phyloP scores from a whole-genome alignment of 2,329 filamentous ascomycete species.

The Neofusicoccum cordaticola region DNA sequence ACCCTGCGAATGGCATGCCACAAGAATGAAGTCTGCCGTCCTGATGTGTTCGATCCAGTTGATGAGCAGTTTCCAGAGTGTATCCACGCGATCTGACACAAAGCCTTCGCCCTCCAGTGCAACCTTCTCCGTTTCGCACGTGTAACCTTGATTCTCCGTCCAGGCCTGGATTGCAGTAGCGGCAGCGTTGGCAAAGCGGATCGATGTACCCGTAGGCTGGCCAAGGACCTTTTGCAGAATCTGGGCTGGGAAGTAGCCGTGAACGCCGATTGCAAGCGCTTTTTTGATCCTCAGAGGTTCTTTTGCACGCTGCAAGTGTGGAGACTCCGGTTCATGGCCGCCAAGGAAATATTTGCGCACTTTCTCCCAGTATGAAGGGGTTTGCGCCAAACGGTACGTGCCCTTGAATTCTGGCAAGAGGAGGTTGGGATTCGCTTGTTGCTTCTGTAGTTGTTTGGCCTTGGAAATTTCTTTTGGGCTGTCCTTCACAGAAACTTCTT shows the following conservation, averaged over 20 bases:
- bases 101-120: constrained; percentile 93
- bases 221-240: constrained; percentile 88
- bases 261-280: constrained; percentile 88
- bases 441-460: constrained; percentile 24
- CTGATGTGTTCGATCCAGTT: constrained; percentile 94
- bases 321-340: constrained; percentile 52
- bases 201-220: constrained; percentile 90
- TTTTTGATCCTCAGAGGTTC: constrained; percentile 73
- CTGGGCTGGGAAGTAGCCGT: constrained; percentile 87
- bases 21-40: constrained; percentile 79
- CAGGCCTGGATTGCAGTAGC: constrained; percentile 81
- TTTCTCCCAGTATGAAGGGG: constrained; percentile 46
- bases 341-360: constrained; percentile 40
- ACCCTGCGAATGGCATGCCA: constrained; percentile 95
- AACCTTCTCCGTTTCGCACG: constrained; percentile 86
- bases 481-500: constrained; percentile 25
- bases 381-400: constrained; percentile 57
- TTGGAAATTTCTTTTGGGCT: constrained; percentile 27
- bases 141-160: constrained; percentile 70
- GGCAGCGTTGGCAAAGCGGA: constrained; percentile 85
- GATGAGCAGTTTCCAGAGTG: constrained; percentile 88
- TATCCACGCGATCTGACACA: constrained; percentile 83
- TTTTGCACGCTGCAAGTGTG: constrained; percentile 68
- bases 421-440: constrained; percentile 55
- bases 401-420: constrained; percentile 67